Evolutionary conservation across 2,329 filamentous ascomycete species (phyloP), one percentile per base, ranked within the genome.

Genomic region (Parafenestella ontariensis): DNA sequence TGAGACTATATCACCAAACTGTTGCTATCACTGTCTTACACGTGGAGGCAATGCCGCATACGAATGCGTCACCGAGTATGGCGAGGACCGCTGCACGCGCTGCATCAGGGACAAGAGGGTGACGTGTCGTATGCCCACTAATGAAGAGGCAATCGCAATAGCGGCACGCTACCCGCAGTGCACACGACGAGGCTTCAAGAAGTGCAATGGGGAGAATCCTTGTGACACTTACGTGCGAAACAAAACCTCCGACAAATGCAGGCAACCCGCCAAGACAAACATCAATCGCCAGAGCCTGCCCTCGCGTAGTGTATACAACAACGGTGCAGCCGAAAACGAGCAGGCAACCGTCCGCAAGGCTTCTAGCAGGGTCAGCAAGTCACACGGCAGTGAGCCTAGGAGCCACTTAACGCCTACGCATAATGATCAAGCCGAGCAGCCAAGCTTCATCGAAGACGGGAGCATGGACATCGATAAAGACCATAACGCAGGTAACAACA

Each of bases 31-130:
- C 15, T 66, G 64, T 10, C 56, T 44, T 3, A 58, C 47, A 15
- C 60, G 60, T 4, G 64, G 64, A 28, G 62, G 58, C 9, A 58
- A 54, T 9, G 58, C 59, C 5, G 60, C 58, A 2, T 66, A 58
- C 24, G 44, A 58, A 4, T 66, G 62, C 3, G 21, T 45, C 5
- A 61, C 46, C 11, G 56, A 49, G 18, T 17, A 48, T 8, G 53
- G 55, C 5, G 34, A 57, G 26, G 53, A 54, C 5, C 36, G 20
- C 0, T 64, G 64, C 10, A 47, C 15, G 0, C 51, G 54, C 1
- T 63, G 52, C 31, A 41, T 56, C 9, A 41, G 42, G 13, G 61
- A 64, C 2, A 54, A 54, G 5, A 33, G 41, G 5, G 54, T 31
- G 1, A 57, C 20, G 1, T 65, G 62, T 13, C 46, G 51, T 1